These are phyloP conservation scores for Boletus calvinii DNA, from an alignment of 1,284 basidiomycete species.

Conservation along the genomic window DNA sequence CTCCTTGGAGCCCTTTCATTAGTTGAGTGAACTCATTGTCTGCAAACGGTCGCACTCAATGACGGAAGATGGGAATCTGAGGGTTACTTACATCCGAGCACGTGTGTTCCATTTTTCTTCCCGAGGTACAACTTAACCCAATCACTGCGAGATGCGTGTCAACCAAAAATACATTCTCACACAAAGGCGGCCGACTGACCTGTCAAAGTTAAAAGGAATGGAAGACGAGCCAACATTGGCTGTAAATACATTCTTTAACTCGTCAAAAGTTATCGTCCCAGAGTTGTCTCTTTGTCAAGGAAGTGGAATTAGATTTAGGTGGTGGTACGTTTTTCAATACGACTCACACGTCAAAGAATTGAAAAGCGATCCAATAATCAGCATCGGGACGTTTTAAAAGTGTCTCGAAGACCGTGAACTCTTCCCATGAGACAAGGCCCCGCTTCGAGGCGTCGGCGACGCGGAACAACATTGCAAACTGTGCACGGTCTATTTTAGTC, in stretches of 20 bases:
- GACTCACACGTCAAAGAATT: constrained; percentile 91
- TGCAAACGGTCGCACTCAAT: constrained; percentile 31
- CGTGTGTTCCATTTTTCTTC: constrained; percentile 84
- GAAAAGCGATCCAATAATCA: constrained; percentile 95
- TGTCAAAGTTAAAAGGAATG: constrained; percentile 94
- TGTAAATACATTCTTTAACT: constrained; percentile 89
- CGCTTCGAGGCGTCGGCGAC: constrained; percentile 82
- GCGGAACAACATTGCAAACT: constrained; percentile 86
- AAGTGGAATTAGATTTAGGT: constrained; percentile 7
- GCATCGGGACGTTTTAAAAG: constrained; percentile 88
- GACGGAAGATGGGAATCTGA: constrained; percentile 5
- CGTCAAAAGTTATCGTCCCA: constrained; percentile 87
- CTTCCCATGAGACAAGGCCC: constrained; percentile 88
- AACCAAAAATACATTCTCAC: constrained; percentile 12
- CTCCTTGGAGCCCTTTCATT: constrained; percentile 96
- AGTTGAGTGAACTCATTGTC: constrained; percentile 94
- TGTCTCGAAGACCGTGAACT: constrained; percentile 92
- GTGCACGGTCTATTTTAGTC: constrained; percentile 78
- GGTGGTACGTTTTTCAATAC: not conserved
- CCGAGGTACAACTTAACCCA: constrained; percentile 96
- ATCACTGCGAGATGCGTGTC: constrained; percentile 49
- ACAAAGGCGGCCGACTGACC: constrained; percentile 44
- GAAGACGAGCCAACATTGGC: constrained; percentile 77
- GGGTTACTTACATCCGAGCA: constrained; percentile 78
- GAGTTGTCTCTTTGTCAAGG: constrained; percentile 67